phyloP scores from a whole-genome alignment of 805 yeast species.

The Lachancea mirantina region DNA sequence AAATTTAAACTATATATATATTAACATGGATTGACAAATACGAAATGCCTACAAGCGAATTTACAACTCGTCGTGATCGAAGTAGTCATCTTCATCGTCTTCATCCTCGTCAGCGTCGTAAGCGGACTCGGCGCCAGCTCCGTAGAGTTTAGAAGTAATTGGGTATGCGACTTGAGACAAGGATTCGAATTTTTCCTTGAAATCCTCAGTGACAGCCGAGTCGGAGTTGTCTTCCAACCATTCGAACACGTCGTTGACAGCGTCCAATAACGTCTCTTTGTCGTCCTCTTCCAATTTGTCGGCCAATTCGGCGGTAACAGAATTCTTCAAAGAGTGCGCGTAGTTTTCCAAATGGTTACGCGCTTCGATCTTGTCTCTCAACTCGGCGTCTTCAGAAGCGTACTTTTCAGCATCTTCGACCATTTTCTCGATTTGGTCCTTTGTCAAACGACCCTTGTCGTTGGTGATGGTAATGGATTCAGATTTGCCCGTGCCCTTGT shows the following conservation, averaged over 20 bases:
- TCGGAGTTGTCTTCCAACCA: slow-evolving; percentile 85
- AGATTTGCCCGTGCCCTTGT: slow-evolving; percentile 89
- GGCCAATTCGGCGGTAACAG: slow-evolving; percentile 57
- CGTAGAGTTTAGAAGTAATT: slow-evolving; percentile 81
- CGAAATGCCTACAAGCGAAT: neutral
- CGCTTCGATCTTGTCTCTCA: slow-evolving; percentile 79
- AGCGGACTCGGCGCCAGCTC: slow-evolving; percentile 43
- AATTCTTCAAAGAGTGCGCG: slow-evolving; percentile 74
- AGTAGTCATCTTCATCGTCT: slow-evolving; percentile 46
- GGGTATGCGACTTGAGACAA: slow-evolving; percentile 82
- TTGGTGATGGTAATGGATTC: slow-evolving; percentile 88
- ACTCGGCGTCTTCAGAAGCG: slow-evolving; percentile 82
- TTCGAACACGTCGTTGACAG: slow-evolving; percentile 77
- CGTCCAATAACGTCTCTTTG: slow-evolving; percentile 81
- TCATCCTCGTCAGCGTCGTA: slow-evolving; percentile 48
- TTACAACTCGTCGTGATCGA: slow-evolving; percentile 66
- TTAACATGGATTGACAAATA: slow-evolving; percentile 6
- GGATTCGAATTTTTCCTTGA: slow-evolving; percentile 83
- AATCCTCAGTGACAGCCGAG: slow-evolving; percentile 85
- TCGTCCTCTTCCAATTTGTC: slow-evolving; percentile 83
- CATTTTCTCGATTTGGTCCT: slow-evolving; percentile 95
- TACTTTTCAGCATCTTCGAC: slow-evolving; percentile 94
- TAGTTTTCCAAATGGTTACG: slow-evolving; percentile 85
- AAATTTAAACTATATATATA: slow-evolving; percentile 1
- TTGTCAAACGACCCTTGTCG: slow-evolving; percentile 88